A percentile compares a stretch with the other conserved stretches of the same genome.
These are phyloP conservation scores for Claviceps lovelessii DNA, from an alignment of 2,329 filamentous ascomycete genomes.

Conservation along the genomic window DNA sequence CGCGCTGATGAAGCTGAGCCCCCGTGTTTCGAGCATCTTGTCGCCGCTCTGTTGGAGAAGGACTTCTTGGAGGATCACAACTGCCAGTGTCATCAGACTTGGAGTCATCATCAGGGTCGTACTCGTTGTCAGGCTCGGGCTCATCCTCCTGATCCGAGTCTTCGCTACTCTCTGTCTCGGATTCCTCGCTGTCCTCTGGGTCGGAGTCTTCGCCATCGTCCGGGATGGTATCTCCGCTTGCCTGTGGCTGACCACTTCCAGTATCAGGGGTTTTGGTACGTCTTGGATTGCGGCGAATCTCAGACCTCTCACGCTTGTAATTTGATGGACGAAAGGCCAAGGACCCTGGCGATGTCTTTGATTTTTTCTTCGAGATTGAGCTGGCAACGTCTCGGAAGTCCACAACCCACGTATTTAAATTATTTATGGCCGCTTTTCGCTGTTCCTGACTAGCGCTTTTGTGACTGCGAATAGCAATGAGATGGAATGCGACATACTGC, in stretches of 20 bases:
- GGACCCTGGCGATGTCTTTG: background rate
- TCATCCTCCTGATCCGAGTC: too few relatives aligned
- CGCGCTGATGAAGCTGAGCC: background rate
- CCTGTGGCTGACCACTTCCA: background rate
- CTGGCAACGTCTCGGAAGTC: background rate
- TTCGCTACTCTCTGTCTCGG: too few relatives aligned
- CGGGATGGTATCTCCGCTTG: background rate
- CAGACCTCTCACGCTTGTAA: background rate
- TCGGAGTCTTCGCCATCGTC: background rate
- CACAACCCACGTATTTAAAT: background rate
- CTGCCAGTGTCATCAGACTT: too few relatives aligned
- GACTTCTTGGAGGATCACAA: background rate
- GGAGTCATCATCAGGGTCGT: too few relatives aligned
- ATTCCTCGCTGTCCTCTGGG: too few relatives aligned
- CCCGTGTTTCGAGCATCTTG: background rate
- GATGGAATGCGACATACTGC: background rate
- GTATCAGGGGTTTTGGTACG: background rate
- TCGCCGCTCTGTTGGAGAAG: background rate
- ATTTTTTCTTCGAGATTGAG: background rate
- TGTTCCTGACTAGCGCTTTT: background rate
- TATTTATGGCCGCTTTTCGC: background rate
- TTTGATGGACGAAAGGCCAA: background rate
- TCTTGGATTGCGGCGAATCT: too few relatives aligned
- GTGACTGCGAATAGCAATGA: background rate
- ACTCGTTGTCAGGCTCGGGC: too few relatives aligned